Base-by-base conservation (phyloP, 768 basidiomycete genomes). In the Auricularia heimuer region DNA sequence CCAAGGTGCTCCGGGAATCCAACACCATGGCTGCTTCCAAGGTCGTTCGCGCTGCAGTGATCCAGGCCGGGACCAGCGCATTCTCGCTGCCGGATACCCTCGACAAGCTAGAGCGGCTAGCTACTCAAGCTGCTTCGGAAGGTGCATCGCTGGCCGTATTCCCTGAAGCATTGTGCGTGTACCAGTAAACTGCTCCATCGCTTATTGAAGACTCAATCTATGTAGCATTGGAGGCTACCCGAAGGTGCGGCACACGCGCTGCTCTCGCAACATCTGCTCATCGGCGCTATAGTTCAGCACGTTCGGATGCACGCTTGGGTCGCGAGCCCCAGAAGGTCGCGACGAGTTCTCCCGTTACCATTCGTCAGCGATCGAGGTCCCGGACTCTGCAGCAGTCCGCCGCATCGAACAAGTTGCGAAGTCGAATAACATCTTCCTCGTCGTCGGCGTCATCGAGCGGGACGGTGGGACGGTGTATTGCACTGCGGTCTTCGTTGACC, bases 381-480 rank as follows among this genome's bases (percentile, higher is more conserved):
- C 85, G 0, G 66, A 63, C 16, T 85, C 83, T 2, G 74, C 80
- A 8, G 75, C 82, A 0, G 75, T 81, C 47, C 69, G 76, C 29
- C 75, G 76, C 2, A 77, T 87, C 14, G 84, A 84, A 66, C 68
- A 70, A 6, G 77, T 86, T 66, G 79, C 82, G 65, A 77, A 73
- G 62, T 79, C 79, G 36, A 77, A 77, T 1, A 78, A 74, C 10
- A 78, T 86, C 14, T 85, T 85, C 69, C 73, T 87, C 39, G 82
- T 87, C 62, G 77, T 84, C 34, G 86, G 86, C 1, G 77, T 85
- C 16, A 80, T 88, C 62, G 86, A 87, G 69, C 78, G 79, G 14
- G 83, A 81, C 18, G 77, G 78, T 8, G 85, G 85, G 3, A 85
- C 85, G 1, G 73, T 87, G 18, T 87, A 85, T 67, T 88, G 86